Percentiles rank a stretch among this genome's conserved stretches.
These are phyloP conservation scores for Cercospora berteroae DNA, from an alignment of 2,329 filamentous ascomycete genomes.

Conservation along the genomic window DNA sequence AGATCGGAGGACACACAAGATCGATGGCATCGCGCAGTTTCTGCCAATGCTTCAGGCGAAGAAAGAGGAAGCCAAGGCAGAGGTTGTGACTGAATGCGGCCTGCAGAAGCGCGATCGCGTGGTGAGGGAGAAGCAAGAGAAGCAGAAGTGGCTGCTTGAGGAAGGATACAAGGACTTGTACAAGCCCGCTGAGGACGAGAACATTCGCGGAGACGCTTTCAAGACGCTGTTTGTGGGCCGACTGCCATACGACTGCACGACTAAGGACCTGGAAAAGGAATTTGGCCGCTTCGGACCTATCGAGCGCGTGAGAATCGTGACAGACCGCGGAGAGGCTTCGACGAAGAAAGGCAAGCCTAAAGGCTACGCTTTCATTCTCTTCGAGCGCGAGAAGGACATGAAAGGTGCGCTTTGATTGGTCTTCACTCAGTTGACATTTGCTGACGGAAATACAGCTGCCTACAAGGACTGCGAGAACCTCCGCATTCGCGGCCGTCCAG, in stretches of 20 bases:
- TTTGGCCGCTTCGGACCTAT: slow-evolving; percentile 93
- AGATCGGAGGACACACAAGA: slow-evolving; percentile 70
- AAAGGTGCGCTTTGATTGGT: slow-evolving; percentile 66
- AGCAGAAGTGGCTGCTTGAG: slow-evolving; percentile 60
- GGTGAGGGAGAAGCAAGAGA: slow-evolving; percentile 73
- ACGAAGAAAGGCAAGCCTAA: slow-evolving; percentile 51
- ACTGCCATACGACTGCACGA: slow-evolving; percentile 83
- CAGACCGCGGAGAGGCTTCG: slow-evolving; percentile 78
- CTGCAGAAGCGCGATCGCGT: slow-evolving; percentile 81
- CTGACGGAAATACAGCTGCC: slow-evolving; percentile 66
- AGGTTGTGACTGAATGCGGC: slow-evolving; percentile 85
- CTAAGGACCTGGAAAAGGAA: slow-evolving; percentile 86
- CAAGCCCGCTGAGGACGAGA: slow-evolving; percentile 78
- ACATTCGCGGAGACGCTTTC: slow-evolving; percentile 89
- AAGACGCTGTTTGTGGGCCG: slow-evolving; percentile 91
- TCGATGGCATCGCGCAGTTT: slow-evolving; percentile 72
- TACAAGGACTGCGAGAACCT: slow-evolving; percentile 85
- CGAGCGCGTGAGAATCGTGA: slow-evolving; percentile 70
- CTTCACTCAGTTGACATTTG: background rate
- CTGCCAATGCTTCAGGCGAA: slow-evolving; percentile 73
- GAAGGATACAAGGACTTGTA: slow-evolving; percentile 66
- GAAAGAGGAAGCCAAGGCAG: slow-evolving; percentile 51
- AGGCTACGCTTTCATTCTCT: slow-evolving; percentile 96
- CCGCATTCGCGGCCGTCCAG: slow-evolving; percentile 84
- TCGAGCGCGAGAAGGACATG: slow-evolving; percentile 97